Base-by-base conservation (phyloP, 1,284 basidiomycete genomes). In the Singerocomus rubriflavus region DNA sequence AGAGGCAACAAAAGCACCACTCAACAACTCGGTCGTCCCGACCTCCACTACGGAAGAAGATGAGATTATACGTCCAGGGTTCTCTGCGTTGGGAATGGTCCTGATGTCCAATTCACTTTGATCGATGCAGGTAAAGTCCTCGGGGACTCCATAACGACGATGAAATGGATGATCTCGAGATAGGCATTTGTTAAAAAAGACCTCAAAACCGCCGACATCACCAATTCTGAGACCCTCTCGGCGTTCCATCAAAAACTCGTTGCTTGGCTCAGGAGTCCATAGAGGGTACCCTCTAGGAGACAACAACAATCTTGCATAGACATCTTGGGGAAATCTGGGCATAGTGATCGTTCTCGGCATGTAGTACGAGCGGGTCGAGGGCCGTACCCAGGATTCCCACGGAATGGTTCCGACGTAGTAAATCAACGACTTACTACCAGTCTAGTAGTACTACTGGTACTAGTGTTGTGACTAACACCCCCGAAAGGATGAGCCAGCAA, bases 121-220 rank as follows among this genome's bases (percentile, higher is more conserved):
- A 6, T 33, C 10, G 32, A 57, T 38, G 13, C 29, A 37, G 7
- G 40, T 55, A 17, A 57, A 57, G 27, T 45, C 52, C 4, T 45
- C 21, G 4, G 57, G 58, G 1, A 59, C 56, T 5, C 57, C 56
- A 26, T 26, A 14, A 13, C 21, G 44, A 39, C 32, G 26, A 33
- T 63, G 53, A 13, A 63, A 51, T 7, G 48, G 44, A 25, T 61
- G 44, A 6, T 48, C 48, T 6, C 3, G 46, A 5, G 60, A 52
- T 9, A 61, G 44, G 33, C 56, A 61, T 10, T 68, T 59, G 32
- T 65, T 69, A 56, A 70, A 68, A 3, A 69, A 51, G 17, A 59
- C 54, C 17, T 62, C 58, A 14, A 69, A 67, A 2, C 47, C 52
- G 2, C 55, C 56, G 3, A 56, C 56, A 16, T 58, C 55, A 7